Evolutionary conservation across 768 basidiomycete genomes (phyloP).

Genomic region (Rhodotorula graminis): DNA sequence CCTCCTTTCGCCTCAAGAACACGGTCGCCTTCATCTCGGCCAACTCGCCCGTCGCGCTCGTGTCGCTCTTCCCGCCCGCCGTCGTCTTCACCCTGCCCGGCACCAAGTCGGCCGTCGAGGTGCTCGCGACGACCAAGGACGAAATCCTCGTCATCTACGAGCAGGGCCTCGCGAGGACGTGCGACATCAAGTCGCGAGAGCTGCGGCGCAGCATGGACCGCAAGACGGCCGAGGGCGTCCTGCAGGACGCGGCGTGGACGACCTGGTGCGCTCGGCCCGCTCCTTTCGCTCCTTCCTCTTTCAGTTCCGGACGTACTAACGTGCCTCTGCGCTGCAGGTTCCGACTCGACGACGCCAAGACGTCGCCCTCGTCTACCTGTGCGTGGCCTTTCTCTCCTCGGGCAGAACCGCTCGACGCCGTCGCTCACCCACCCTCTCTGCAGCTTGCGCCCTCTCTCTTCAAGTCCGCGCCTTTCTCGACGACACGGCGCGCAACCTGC

Average conservation of each 20-base stretch:
- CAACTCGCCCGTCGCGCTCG: slow-evolving; percentile 53
- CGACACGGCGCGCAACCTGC: background rate
- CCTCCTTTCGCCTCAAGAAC: background rate
- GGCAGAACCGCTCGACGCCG: background rate
- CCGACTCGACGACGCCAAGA: background rate
- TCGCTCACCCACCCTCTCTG: background rate
- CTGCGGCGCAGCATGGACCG: slow-evolving; percentile 75
- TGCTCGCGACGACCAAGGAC: slow-evolving; percentile 59
- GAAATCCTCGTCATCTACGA: slow-evolving; percentile 71
- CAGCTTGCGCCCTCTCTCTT: slow-evolving; percentile 25
- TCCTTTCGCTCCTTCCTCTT: background rate
- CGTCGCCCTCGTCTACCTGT: background rate
- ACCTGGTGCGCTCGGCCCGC: slow-evolving; percentile 56
- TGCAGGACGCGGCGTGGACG: slow-evolving; percentile 65
- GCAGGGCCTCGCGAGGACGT: slow-evolving; percentile 71
- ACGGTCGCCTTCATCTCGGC: slow-evolving; percentile 24
- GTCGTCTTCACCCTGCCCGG: slow-evolving; percentile 77
- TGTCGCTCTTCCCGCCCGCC: slow-evolving; percentile 63
- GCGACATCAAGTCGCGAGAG: slow-evolving; percentile 77
- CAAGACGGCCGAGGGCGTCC: slow-evolving; percentile 70
- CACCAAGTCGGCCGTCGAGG: slow-evolving; percentile 61
- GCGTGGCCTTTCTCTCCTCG: too few relatives aligned
- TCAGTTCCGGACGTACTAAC: too few relatives aligned
- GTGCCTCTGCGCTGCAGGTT: slow-evolving; percentile 14
- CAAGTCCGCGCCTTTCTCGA: slow-evolving; percentile 23